phyloP scores from a whole-genome alignment of 176 grass and related monocot species.

The Raddia distichophylla region DNA sequence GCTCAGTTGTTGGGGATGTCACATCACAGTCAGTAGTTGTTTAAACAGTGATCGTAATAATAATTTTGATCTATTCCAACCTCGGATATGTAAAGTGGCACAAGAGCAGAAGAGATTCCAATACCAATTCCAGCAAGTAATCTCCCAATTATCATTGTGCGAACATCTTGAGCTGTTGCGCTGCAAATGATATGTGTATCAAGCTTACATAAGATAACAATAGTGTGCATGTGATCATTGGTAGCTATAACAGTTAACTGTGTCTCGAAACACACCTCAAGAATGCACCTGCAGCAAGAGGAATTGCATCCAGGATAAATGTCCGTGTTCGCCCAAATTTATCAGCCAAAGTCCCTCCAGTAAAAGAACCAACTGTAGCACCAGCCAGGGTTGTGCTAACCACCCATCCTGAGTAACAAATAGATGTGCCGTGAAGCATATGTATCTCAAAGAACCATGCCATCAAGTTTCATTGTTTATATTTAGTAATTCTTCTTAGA shows the following conservation, averaged over 20 bases:
- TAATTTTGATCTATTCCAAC: slow-evolving; percentile 50
- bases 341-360: slow-evolving; percentile 90
- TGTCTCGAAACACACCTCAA: slow-evolving; percentile 63
- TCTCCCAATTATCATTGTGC: slow-evolving; percentile 91
- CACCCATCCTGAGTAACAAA: slow-evolving; percentile 74
- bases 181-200: slow-evolving; percentile 42
- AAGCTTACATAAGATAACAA: slow-evolving; percentile 26
- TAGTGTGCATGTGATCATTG: background rate
- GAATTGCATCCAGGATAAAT: slow-evolving; percentile 89
- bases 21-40: background rate
- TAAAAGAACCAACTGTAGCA: slow-evolving; percentile 91
- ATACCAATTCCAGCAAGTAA: slow-evolving; percentile 95
- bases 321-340: slow-evolving; percentile 93
- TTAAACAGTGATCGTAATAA: slow-evolving; percentile 35
- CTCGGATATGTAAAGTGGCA: slow-evolving; percentile 99
- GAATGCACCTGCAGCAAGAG: slow-evolving; percentile 84
- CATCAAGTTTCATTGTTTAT: background rate
- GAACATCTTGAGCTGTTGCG: slow-evolving; percentile 89
- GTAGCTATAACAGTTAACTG: slow-evolving; percentile 13
- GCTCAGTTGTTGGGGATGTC: slow-evolving; percentile 22
- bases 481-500: slow-evolving; percentile 5
- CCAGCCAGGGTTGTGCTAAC: slow-evolving; percentile 91
- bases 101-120: slow-evolving; percentile 93
- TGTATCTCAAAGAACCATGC: slow-evolving; percentile 10
- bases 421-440: slow-evolving; percentile 34